Conservation (phyloP, 495 filamentous ascomycete species). For the Podospora anserina region DNA sequence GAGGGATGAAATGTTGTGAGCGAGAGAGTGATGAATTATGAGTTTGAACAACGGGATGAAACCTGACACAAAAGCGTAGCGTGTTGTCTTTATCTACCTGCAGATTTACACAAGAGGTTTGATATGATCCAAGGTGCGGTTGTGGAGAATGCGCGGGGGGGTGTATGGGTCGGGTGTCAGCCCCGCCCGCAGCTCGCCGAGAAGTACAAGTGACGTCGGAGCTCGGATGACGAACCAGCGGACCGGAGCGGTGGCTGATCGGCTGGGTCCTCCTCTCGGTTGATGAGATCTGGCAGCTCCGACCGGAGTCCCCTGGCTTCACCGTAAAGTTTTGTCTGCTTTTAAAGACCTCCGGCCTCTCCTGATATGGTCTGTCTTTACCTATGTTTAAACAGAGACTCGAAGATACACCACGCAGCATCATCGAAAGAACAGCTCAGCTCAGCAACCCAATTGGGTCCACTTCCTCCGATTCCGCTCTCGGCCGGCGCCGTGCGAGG, state of each 20-base stretch:
- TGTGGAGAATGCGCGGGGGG: conserved; percentile 5
- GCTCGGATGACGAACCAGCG: not conserved
- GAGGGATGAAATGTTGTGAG: not conserved
- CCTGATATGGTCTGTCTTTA: too few relatives aligned
- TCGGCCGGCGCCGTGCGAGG: conserved; percentile 24
- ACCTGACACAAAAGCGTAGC: not conserved
- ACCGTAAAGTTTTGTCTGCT: too few relatives aligned
- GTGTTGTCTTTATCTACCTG: too few relatives aligned
- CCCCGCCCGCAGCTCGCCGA: conserved; percentile 8
- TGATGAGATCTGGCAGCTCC: too few relatives aligned
- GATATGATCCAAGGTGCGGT: not conserved
- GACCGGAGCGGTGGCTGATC: not conserved
- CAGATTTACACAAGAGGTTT: not conserved
- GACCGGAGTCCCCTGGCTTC: too few relatives aligned
- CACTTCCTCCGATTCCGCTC: not conserved
- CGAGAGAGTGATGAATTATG: not conserved
- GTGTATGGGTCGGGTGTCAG: not conserved
- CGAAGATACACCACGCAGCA: not conserved
- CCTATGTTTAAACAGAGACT: not conserved
- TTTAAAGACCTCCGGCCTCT: too few relatives aligned
- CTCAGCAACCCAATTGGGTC: not conserved
- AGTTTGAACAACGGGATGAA: not conserved
- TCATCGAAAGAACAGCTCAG: not conserved
- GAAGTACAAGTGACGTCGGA: not conserved
- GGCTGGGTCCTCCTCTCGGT: not conserved